Base-by-base conservation (phyloP, 176 grass and related monocot species). In the Juncus effusus region DNA sequence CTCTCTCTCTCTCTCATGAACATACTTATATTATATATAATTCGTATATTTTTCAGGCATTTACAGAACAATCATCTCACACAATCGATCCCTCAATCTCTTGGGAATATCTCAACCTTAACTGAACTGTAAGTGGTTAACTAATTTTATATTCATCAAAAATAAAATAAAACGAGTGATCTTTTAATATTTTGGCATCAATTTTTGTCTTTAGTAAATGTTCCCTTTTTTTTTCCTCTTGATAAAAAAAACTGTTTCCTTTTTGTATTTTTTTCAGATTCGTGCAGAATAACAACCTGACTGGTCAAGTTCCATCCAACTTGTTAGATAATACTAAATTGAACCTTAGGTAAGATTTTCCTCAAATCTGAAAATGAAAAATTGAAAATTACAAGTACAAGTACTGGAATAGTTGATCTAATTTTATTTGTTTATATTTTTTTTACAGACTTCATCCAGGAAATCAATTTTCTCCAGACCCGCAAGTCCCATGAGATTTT, bases 51-150 rank as follows among this genome's bases (percentile, higher is more conserved):
- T 74, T 84, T 58, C 68, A 97, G 93, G 83, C 79, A 97, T 79
- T 66, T 92, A 75, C 78, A 97, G 67, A 67, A 78, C 65, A 97
- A 97, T 67, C 66, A 86, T 36, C 78, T 97, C 65, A 82, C 41
- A 80, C 82, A 77, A 80, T 54, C 37, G 63, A 70, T 97, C 64
- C 80, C 82, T 69, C 40, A 40, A 51, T 75, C 85, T 61, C 69
- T 97, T 61, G 88, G 80, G 28, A 80, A 16, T 59, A 61, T 84
- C 12, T 19, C 4, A 4, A 40, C 37, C 12, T 79, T 97, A 67
- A 45, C 5, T 11, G 94, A 97, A 75, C 60, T 97, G 88, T 97
- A 78, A 82, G 93, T 92, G 35, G 35, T 40, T 74, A 19, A 16
- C 38, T 56, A 38, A 61, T 52, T 52, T 68, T 40, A 13, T 28